Evolutionary conservation across 148 eudicot species (phyloP), one percentile per base, ranked within the genome.

Genomic region (Rhododendron kiyosumense): DNA sequence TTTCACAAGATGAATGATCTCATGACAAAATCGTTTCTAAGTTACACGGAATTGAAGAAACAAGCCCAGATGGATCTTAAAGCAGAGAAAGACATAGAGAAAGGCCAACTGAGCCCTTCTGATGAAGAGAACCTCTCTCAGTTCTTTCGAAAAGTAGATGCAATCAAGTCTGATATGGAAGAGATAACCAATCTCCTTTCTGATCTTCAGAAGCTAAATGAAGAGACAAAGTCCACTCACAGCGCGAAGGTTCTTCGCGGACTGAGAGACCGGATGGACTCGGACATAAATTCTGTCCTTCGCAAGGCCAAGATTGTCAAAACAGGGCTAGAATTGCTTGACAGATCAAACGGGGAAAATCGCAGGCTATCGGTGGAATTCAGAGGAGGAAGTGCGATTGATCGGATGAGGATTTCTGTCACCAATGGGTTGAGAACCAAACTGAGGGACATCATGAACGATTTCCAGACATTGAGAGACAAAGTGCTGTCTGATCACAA

Each of bases 21-120:
- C 30, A 94, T 96, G 99, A 94, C 96, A 13, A 93, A 91, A 84
- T 96, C 99, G 81, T 96, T 96, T 78, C 84, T 92, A 90, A 94
- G 87, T 92, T 96, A 94, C 86, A 98, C 89, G 83, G 95, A 96
- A 38, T 89, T 96, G 92, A 95, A 95, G 94, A 96, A 96, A 86
- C 95, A 96, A 86, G 90, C 94, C 69, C 85, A 84, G 79, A 52
- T 79, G 48, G 96, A 93, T 61, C 83, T 86, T 18, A 87, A 92
- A 92, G 65, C 90, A 17, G 93, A 89, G 83, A 51, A 83, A 11
- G 96, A 90, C 26, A 43, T 86, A 20, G 95, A 91, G 63, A 85
- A 82, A 84, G 91, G 91, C 63, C 85, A 88, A 51, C 87, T 89
- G 79, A 88, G 83, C 88, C 92, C 92, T 7, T 48, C 80, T 5